Percentiles rank a stretch among this genome's conserved stretches.
These are phyloP conservation scores for Cladophialophora exuberans DNA, from an alignment of 2,329 filamentous ascomycete species.

Conservation along the genomic window DNA sequence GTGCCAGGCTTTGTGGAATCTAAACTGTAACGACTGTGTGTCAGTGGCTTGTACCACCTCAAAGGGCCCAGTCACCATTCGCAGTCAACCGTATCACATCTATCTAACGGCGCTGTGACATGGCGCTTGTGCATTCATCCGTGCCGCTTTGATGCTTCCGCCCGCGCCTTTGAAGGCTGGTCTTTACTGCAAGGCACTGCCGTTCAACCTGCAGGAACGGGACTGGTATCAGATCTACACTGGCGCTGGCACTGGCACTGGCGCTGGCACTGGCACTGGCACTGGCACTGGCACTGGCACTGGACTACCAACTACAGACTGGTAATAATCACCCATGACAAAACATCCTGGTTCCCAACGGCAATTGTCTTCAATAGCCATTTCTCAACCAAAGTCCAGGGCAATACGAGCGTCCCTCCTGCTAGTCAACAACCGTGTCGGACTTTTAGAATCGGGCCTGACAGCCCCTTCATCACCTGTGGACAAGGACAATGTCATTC, in stretches of 20 bases:
- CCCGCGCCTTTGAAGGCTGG: constrained; percentile 15
- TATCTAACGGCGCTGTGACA: constrained; percentile 15
- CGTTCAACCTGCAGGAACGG: constrained; percentile 29
- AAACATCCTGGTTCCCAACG: too few species aligned
- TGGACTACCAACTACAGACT: too few species aligned
- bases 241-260: constrained; percentile 1
- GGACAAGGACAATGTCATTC: too few species aligned
- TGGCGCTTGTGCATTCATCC: constrained; percentile 25
- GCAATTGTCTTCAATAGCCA: too few species aligned
- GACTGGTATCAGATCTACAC: constrained; percentile 31
- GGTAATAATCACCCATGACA: too few species aligned
- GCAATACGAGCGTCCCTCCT: too few species aligned
- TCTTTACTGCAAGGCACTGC: constrained; percentile 21
- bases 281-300: not conserved
- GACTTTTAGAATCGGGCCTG: too few species aligned
- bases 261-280: constrained; percentile 1
- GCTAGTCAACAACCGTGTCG: too few species aligned
- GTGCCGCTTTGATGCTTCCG: constrained; percentile 29
- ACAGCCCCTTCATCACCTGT: too few species aligned
- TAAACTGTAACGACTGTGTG: not conserved
- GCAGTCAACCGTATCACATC: constrained; percentile 10
- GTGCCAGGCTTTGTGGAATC: not conserved
- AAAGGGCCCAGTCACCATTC: not conserved
- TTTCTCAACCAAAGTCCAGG: too few species aligned
- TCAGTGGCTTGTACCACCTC: constrained; percentile 8